Base-by-base conservation (phyloP, 768 basidiomycete species). In the Tricholoma hemisulphureum region DNA sequence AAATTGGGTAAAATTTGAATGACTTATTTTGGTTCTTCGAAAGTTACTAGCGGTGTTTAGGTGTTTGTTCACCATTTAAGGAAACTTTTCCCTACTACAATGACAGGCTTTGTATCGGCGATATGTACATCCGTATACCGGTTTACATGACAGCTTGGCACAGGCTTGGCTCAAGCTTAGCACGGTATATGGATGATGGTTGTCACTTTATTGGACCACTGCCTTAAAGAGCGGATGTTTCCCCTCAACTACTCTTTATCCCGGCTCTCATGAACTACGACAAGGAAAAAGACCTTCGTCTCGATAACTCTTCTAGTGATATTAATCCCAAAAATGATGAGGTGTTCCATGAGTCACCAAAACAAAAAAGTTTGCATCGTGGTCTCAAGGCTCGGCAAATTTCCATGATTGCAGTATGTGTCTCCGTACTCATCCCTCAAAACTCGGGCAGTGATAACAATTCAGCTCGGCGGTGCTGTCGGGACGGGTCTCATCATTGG, bases 401-500 rank as follows among this genome's bases (percentile, higher is more conserved):
- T 50, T 82, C 80, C 23, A 81, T 83, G 80, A 84, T 86, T 58
- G 82, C 81, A 53, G 77, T 79, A 60, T 46, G 71, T 63, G 46
- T 51, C 34, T 61, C 24, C 34, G 23, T 51, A 7, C 10, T 37
- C 23, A n/a, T 11, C 11, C 9, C 11, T 39, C 11, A 29, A n/a
- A 24, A 50, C 8, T 11, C 35, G 32, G 31, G 11, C 11, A 11
- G 35, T 39, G 39, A 54, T 20, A 53, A 3, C 21, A 26, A 29
- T 18, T 39, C 61, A 77, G 77, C 71, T 82, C 16, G 80, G 79
- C 7, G 77, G 78, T 41, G 80, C 81, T n/a, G 72, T 81, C 5
- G 81, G 82, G 13, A 83, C 82, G 21, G 81, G 83, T 51, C 71
- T 84, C 16, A 80, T 83, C 61, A 84, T 85, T 48, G 79, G 79